These are phyloP conservation scores for Blastobotrys ciferrii DNA, from an alignment of 1,139 yeast species.

Conservation along the genomic window DNA sequence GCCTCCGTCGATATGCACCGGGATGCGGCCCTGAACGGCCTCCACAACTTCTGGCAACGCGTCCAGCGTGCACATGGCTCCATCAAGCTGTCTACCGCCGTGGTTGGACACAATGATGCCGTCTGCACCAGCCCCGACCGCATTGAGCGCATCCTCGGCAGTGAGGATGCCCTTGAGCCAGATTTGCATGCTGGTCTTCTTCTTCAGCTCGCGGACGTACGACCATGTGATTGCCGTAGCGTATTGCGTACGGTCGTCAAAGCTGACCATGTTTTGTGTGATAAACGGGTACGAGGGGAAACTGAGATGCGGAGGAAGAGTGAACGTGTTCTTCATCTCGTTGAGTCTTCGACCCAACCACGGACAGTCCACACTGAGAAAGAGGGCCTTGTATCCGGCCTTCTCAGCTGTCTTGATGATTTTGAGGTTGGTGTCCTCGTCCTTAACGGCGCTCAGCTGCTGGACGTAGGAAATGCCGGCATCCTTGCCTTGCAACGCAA, in stretches of 20 bases:
- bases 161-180: conserved; percentile 53
- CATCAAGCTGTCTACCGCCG: conserved; percentile 66
- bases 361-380: conserved; percentile 65
- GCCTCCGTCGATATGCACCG: conserved; percentile 63
- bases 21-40: conserved; percentile 44
- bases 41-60: conserved; percentile 57
- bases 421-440: conserved; percentile 41
- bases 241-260: conserved; percentile 13
- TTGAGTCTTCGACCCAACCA: conserved; percentile 60
- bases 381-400: conserved; percentile 54
- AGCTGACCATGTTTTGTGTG: conserved; percentile 10
- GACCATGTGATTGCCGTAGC: conserved; percentile 12
- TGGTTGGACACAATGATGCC: conserved; percentile 64
- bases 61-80: conserved; percentile 57
- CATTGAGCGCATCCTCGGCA: conserved; percentile 52
- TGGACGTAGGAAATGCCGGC: conserved; percentile 31
- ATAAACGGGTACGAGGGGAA: conserved; percentile 29
- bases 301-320: conserved; percentile 35
- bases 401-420: conserved; percentile 49
- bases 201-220: conserved; percentile 13
- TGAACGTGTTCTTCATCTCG: conserved; percentile 46
- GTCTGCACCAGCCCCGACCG: conserved; percentile 52
- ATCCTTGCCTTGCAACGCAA: conserved; percentile 19
- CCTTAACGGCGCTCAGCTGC: conserved; percentile 46
- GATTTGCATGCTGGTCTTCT: conserved; percentile 30